Conservation (phyloP, 108 stramenopile species). For the Schizochytrium sp. region DNA sequence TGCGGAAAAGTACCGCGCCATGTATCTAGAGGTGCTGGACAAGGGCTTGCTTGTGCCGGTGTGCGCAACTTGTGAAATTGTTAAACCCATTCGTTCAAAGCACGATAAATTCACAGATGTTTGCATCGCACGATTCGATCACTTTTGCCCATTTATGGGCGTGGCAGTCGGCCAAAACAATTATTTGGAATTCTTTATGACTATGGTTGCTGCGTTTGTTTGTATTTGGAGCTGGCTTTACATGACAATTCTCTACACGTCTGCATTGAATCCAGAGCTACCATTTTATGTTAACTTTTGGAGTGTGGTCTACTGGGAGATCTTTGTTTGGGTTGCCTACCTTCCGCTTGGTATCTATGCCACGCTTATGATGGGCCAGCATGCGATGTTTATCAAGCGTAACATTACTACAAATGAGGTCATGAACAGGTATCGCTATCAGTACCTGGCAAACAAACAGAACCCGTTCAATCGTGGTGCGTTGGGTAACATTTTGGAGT, state of each 20-base stretch:
- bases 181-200: slow-evolving; percentile 91
- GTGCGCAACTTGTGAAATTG: slow-evolving; percentile 95
- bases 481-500: slow-evolving; percentile 72
- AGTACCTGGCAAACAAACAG: slow-evolving; percentile 77
- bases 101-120: slow-evolving; percentile 87
- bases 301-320: background rate
- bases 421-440: slow-evolving; percentile 82
- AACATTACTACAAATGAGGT: slow-evolving; percentile 98
- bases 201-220: background rate
- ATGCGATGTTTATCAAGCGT: slow-evolving; percentile 82
- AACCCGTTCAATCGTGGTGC: slow-evolving; percentile 90
- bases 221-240: slow-evolving; percentile 29
- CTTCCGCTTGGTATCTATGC: slow-evolving; percentile 71
- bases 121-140: slow-evolving; percentile 95
- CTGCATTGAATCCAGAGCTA: background rate
- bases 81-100: slow-evolving; percentile 89
- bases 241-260: slow-evolving; percentile 9
- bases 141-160: slow-evolving; percentile 97
- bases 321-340: background rate
- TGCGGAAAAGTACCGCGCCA: slow-evolving; percentile 46
- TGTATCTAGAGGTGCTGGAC: slow-evolving; percentile 50
- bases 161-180: slow-evolving; percentile 89
- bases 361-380: slow-evolving; percentile 81
- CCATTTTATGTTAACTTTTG: background rate
- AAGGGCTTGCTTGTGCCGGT: slow-evolving; percentile 66